A percentile compares a stretch with the other conserved stretches of the same genome.
These are phyloP conservation scores for Pseudogymnoascus sp. DNA, from an alignment of 2,329 filamentous ascomycete genomes.

Conservation along the genomic window DNA sequence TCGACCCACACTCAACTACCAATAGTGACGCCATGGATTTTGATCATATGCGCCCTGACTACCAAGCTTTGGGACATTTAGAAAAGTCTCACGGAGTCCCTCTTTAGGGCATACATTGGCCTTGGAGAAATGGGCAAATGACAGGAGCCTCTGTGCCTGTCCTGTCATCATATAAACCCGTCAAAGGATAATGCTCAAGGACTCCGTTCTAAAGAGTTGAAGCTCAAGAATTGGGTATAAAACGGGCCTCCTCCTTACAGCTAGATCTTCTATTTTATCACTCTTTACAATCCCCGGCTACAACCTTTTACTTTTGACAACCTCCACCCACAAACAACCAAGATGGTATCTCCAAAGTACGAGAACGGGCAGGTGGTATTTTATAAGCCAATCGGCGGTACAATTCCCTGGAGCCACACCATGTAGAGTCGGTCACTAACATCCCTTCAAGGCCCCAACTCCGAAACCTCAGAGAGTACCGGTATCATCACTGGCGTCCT, in stretches of 20 bases:
- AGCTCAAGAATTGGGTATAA: background rate
- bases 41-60: background rate
- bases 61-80: background rate
- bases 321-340: background rate
- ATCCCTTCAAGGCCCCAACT: background rate
- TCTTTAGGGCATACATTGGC: background rate
- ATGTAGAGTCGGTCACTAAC: background rate
- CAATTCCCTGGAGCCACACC: background rate
- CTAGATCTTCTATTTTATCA: background rate
- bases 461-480: background rate
- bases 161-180: background rate
- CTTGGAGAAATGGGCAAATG: background rate
- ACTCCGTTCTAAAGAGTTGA: background rate
- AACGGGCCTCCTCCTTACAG: background rate
- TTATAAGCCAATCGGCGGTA: background rate
- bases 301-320: background rate
- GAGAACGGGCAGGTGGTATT: constrained; percentile 2
- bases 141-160: background rate
- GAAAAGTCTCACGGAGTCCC: background rate
- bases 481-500: background rate
- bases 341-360: background rate
- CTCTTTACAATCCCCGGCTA: background rate
- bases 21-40: background rate
- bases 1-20: background rate
- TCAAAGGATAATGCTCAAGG: background rate